Conservation (phyloP, 257 asterid species). For the Penstemon barbatus region DNA sequence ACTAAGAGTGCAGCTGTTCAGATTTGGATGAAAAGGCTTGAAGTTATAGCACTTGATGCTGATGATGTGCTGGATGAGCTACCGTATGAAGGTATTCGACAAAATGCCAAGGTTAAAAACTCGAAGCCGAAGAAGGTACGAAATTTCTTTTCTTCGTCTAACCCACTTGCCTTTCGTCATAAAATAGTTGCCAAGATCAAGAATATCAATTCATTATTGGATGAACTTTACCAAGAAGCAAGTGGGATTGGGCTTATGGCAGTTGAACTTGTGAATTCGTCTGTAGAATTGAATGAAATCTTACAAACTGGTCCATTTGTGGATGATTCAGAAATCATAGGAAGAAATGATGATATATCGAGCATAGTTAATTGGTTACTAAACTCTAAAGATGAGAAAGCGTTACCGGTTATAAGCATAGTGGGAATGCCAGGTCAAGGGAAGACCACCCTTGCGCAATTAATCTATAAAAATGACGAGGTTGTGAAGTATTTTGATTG, state of each 20-base stretch:
- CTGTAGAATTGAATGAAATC: neutral
- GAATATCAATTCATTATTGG: constrained; percentile 1
- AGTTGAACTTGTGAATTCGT: constrained; percentile 7
- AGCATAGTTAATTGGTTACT: too few relatives aligned
- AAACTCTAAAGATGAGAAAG: too few relatives aligned
- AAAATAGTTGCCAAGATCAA: constrained; percentile 10
- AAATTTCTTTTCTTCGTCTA: constrained; percentile 14
- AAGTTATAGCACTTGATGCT: constrained; percentile 23
- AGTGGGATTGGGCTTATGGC: constrained; percentile 20
- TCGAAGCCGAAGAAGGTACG: constrained; percentile 5
- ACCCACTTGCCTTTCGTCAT: constrained; percentile 21
- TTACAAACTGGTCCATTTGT: constrained; percentile 23
- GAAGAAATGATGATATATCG: constrained; percentile 23
- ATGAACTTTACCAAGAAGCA: constrained; percentile 16
- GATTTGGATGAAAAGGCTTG: constrained; percentile 25
- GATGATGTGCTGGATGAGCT: constrained; percentile 28
- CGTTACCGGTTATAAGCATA: too few relatives aligned
- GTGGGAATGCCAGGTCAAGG: too few relatives aligned
- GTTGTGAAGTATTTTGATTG: constrained; percentile 17
- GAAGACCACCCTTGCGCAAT: constrained; percentile 16
- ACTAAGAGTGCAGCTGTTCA: neutral
- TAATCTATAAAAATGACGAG: constrained; percentile 8
- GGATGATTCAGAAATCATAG: constrained; percentile 19
- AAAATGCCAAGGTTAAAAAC: neutral
- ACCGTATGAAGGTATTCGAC: constrained; percentile 8